phyloP scores from a whole-genome alignment of 306 rosid species.

The Potentilla sterilis region DNA sequence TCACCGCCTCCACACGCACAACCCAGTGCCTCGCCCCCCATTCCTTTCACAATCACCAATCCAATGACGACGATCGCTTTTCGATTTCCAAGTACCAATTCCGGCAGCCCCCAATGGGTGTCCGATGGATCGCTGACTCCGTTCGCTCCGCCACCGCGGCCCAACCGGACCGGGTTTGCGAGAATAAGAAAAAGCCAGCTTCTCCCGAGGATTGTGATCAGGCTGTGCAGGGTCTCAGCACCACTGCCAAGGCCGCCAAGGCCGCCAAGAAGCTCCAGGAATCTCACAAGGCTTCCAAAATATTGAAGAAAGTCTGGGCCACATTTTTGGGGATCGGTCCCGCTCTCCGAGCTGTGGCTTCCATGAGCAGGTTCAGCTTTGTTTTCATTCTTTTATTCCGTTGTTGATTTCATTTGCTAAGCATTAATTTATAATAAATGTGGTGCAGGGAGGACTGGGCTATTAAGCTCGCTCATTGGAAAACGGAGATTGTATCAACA shows the following conservation, averaged over 20 bases:
- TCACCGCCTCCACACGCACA: conserved; percentile 28
- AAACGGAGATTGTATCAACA: conserved; percentile 64
- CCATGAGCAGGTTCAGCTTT: conserved; percentile 73
- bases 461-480: conserved; percentile 78
- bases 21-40: conserved; percentile 31
- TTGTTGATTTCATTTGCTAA: background rate
- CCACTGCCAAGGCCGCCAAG: conserved; percentile 79
- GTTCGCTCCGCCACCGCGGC: conserved; percentile 38
- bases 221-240: conserved; percentile 80
- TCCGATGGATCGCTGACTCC: conserved; percentile 42
- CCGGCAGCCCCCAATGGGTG: conserved; percentile 27
- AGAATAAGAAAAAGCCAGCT: conserved; percentile 71
- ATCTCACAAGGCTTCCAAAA: conserved; percentile 37
- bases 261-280: conserved; percentile 77
- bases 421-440: too few relatives aligned
- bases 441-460: conserved; percentile 85
- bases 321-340: conserved; percentile 73
- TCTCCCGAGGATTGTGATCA: conserved; percentile 96
- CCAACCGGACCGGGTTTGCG: too few relatives aligned
- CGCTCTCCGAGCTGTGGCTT: conserved; percentile 66
- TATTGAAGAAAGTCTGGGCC: conserved; percentile 55
- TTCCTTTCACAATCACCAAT: background rate
- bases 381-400: too few relatives aligned
- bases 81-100: conserved; percentile 20
- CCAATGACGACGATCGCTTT: background rate